Conservation (phyloP, 768 basidiomycete species). For the Boletus reticuloceps region DNA sequence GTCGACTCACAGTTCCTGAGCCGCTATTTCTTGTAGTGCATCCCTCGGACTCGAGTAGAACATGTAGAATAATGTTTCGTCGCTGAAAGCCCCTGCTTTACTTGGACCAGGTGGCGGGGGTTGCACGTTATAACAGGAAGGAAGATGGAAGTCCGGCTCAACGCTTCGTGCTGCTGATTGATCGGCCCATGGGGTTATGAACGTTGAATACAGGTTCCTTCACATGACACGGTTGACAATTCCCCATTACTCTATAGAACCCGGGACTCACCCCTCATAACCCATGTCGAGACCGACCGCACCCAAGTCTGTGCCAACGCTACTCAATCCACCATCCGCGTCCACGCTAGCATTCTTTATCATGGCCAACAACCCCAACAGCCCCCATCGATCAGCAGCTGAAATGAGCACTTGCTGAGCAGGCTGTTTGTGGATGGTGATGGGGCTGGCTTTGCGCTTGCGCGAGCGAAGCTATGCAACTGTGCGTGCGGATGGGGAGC, state of each 20-base stretch:
- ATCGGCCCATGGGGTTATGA: conserved; percentile 97
- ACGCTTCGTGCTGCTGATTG: conserved; percentile 80
- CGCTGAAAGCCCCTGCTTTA: conserved; percentile 84
- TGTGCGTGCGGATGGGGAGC: conserved; percentile 35
- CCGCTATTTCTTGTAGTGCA: conserved; percentile 90
- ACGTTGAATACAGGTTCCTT: conserved; percentile 82
- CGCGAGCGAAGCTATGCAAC: conserved; percentile 26
- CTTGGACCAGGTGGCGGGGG: conserved; percentile 78
- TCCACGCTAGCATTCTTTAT: conserved; percentile 79
- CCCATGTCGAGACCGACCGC: conserved; percentile 91
- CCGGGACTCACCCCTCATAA: conserved; percentile 66
- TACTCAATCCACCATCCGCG: conserved; percentile 75
- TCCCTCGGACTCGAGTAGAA: conserved; percentile 95
- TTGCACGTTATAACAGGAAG: conserved; percentile 90
- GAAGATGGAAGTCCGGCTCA: conserved; percentile 90
- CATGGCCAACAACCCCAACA: conserved; percentile 80
- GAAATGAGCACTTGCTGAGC: conserved; percentile 91
- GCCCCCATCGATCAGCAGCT: conserved; percentile 94
- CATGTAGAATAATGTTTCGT: conserved; percentile 97
- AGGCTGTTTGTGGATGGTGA: conserved; percentile 78
- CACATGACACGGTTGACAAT: conserved; percentile 22
- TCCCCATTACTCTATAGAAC: conserved; percentile 17
- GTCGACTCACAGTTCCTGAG: conserved; percentile 84
- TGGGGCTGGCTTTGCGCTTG: conserved; percentile 34
- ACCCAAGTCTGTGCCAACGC: conserved; percentile 88